Percentiles rank a stretch among this genome's conserved stretches.
Conservation (phyloP, 345 rosid species). For the Rhodamnia rubescens region DNA sequence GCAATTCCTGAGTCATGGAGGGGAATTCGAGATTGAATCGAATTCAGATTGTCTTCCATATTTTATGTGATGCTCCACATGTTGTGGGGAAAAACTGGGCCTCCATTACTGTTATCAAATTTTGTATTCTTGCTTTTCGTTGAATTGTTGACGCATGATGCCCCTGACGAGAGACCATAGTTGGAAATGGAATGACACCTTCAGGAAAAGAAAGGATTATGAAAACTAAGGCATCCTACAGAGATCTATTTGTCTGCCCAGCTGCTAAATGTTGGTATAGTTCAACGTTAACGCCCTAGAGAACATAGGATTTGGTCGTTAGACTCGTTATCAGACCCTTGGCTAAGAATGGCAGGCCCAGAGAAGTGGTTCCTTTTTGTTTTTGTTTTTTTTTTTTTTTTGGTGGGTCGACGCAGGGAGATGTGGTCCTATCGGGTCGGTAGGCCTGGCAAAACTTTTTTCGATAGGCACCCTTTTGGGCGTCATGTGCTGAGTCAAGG, state of each 20-base stretch:
- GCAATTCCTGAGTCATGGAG: background rate
- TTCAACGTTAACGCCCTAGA: background rate
- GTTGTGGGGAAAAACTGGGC: background rate
- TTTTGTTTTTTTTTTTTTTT: too few relatives aligned
- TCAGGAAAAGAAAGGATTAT: background rate
- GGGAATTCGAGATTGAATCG: background rate
- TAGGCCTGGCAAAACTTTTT: background rate
- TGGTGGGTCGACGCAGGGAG: too few relatives aligned
- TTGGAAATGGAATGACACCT: background rate
- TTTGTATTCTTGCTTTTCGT: background rate
- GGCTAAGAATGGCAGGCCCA: background rate
- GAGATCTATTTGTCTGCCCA: background rate
- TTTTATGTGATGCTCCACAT: background rate
- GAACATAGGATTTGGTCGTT: background rate
- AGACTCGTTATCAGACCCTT: background rate
- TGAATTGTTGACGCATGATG: background rate
- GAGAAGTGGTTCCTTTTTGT: background rate
- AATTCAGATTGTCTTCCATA: background rate
- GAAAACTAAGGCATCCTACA: background rate
- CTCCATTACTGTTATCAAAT: background rate
- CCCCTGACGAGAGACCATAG: background rate
- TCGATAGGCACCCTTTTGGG: fast-evolving
- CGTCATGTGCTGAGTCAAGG: background rate
- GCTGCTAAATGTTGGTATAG: background rate
- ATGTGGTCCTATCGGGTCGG: background rate